Percentiles rank a stretch among this genome's conserved stretches.
Evolutionary conservation across 2,329 filamentous ascomycete species (phyloP).

Genomic region (Colletotrichum graminicola): DNA sequence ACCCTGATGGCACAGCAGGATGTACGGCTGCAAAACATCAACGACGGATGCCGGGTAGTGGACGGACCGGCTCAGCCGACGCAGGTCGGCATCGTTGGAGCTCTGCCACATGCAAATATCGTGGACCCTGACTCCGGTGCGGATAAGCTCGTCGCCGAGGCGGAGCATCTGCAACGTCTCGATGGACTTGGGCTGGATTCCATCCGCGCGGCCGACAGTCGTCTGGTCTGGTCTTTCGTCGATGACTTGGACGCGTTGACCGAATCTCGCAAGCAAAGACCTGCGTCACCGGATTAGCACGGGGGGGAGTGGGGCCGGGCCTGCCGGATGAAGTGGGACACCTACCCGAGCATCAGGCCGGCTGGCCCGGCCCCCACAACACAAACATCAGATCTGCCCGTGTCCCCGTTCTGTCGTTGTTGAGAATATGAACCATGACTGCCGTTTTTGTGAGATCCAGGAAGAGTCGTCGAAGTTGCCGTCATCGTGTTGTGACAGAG

Average conservation of each 20-base stretch:
- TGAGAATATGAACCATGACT: not conserved
- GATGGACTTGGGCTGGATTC: conserved; percentile 34
- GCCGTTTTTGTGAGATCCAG: not conserved
- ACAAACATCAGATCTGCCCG: conserved; percentile 25
- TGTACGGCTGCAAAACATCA: conserved; percentile 50
- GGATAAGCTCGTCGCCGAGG: conserved; percentile 24
- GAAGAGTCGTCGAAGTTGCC: conserved; percentile 1
- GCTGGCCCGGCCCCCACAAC: conserved; percentile 34
- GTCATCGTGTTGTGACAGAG: conserved; percentile 16
- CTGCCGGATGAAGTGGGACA: conserved; percentile 11
- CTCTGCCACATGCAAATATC: conserved; percentile 38
- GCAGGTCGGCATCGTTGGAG: conserved; percentile 37
- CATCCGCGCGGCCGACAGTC: conserved; percentile 20
- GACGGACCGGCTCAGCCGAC: conserved; percentile 46
- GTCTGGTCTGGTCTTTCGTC: conserved; percentile 28
- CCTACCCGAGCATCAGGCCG: conserved; percentile 37
- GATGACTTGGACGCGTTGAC: conserved; percentile 26
- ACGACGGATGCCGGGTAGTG: conserved; percentile 45
- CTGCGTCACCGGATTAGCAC: not conserved
- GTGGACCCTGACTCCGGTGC: conserved; percentile 49
- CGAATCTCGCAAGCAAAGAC: conserved; percentile 30
- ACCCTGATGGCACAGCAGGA: conserved; percentile 64
- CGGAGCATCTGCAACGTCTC: conserved; percentile 36
- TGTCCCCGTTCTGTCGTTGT: not conserved
- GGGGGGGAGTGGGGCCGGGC: not conserved